phyloP scores from a whole-genome alignment of 139 green algal genomes.

The Chlorella sp. region DNA sequence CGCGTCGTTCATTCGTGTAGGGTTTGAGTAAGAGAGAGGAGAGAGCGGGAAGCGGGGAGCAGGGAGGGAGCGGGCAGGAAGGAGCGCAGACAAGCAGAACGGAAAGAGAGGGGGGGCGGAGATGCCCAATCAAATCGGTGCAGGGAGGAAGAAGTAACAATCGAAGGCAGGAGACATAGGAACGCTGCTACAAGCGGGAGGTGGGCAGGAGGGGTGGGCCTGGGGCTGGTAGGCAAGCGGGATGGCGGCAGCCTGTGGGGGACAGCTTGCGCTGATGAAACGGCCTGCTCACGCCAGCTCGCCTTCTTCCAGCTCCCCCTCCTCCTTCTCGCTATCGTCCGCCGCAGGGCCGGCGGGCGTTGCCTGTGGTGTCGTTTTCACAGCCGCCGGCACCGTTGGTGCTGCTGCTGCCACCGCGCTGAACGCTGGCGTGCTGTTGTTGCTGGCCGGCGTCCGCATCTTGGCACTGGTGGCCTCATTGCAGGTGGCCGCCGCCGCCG shows the following conservation, averaged over 20 bases:
- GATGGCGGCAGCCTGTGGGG: background rate
- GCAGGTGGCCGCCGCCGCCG: background rate
- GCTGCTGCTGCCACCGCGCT: too few species aligned
- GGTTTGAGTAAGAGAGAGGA: too few species aligned
- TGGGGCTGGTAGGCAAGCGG: too few species aligned
- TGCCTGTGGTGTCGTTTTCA: background rate
- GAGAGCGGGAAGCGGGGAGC: background rate
- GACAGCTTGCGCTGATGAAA: too few species aligned
- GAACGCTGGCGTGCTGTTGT: too few species aligned
- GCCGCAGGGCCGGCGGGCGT: background rate
- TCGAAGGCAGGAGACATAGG: too few species aligned
- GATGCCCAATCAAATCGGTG: too few species aligned
- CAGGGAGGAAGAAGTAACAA: too few species aligned
- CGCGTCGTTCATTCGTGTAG: too few species aligned
- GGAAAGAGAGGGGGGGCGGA: background rate
- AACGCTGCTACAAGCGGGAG: too few species aligned
- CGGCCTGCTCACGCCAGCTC: constrained; percentile 22
- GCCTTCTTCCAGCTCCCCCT: constrained; percentile 45
- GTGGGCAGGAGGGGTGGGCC: too few species aligned
- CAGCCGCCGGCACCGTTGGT: background rate
- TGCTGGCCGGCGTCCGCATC: background rate
- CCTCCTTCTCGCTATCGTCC: constrained; percentile 36
- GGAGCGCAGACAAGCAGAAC: background rate
- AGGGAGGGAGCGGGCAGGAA: background rate
- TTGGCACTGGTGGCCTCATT: background rate